A percentile compares a stretch with the other conserved stretches of the same genome.
Evolutionary conservation across 768 basidiomycete species (phyloP).

Genomic region (Solioccasus polychromus): DNA sequence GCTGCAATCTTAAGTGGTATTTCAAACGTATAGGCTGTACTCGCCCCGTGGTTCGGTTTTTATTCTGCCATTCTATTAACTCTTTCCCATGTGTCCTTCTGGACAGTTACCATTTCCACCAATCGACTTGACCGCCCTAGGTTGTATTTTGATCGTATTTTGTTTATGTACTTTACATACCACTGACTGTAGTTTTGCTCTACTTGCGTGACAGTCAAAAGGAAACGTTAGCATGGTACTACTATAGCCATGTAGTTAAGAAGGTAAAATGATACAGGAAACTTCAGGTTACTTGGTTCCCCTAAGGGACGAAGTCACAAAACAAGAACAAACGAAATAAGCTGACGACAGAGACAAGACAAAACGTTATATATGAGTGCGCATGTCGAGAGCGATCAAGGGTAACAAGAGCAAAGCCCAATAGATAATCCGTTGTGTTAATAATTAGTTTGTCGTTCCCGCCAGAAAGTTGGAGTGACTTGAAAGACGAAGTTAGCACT

Average conservation of each 20-base stretch:
- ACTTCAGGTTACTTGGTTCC: constrained; percentile 12
- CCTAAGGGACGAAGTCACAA: constrained; percentile 29
- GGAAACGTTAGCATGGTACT: no score
- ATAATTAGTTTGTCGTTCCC: constrained; percentile 28
- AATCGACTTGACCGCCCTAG: background rate
- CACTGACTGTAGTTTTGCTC: constrained; percentile 3
- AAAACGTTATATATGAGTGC: constrained; percentile 34
- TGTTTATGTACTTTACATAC: constrained; percentile 12
- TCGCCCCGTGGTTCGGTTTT: background rate
- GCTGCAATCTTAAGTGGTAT: constrained; percentile 24
- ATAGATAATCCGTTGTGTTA: constrained; percentile 31
- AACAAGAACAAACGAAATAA: constrained; percentile 31
- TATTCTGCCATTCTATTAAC: background rate
- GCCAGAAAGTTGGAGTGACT: constrained; percentile 13
- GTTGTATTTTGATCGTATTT: constrained; percentile 13
- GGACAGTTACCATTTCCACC: no score
- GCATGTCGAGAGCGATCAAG: constrained; percentile 37
- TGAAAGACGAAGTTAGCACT: constrained; percentile 16
- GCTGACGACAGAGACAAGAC: constrained; percentile 27
- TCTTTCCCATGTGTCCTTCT: background rate
- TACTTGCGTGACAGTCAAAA: background rate
- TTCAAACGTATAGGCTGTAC: constrained; percentile 22
- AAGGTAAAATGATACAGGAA: constrained; percentile 12
- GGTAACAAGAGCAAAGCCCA: constrained; percentile 34
- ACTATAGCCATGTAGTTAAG: background rate